A percentile compares a stretch with the other conserved stretches of the same genome.
These are phyloP conservation scores for Euphorbia lathyris DNA, from an alignment of 345 rosid genomes.

Conservation along the genomic window DNA sequence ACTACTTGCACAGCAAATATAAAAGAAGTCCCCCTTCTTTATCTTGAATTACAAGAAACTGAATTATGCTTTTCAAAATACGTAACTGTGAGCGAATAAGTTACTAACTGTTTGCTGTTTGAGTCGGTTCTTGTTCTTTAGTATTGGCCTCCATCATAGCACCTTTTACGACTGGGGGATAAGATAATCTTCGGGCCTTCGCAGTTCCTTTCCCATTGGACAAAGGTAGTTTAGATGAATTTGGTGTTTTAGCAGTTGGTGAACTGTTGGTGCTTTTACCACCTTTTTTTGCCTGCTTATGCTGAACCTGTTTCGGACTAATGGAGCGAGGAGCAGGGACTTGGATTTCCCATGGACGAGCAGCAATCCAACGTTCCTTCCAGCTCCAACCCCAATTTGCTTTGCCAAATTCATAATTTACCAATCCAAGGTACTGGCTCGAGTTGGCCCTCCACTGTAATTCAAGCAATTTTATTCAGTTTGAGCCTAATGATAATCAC, in stretches of 20 bases:
- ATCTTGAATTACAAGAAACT: background rate
- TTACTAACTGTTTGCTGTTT: slow-evolving; percentile 19
- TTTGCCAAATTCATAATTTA: slow-evolving; percentile 59
- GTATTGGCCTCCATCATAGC: slow-evolving; percentile 21
- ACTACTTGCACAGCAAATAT: background rate
- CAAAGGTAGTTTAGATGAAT: slow-evolving; percentile 39
- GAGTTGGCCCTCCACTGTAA: slow-evolving; percentile 84
- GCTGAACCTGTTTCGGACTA: slow-evolving; percentile 56
- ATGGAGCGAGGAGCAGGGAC: slow-evolving; percentile 30
- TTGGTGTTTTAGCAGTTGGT: slow-evolving; percentile 48
- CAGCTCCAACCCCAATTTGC: slow-evolving; percentile 98
- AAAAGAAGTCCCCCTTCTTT: background rate
- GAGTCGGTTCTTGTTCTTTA: slow-evolving; percentile 25
- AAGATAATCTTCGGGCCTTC: slow-evolving; percentile 65
- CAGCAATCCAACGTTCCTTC: slow-evolving; percentile 92
- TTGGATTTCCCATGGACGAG: slow-evolving; percentile 91
- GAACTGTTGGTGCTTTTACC: slow-evolving; percentile 35
- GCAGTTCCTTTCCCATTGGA: slow-evolving; percentile 37
- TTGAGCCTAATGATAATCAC: slow-evolving; percentile 1
- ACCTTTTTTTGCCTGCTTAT: slow-evolving; percentile 39
- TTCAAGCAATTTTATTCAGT: slow-evolving; percentile 12
- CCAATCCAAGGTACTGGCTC: slow-evolving; percentile 38
- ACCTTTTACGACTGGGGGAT: slow-evolving; percentile 51
- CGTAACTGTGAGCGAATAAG: slow-evolving; percentile 2
- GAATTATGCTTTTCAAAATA: background rate